These are phyloP conservation scores for Septoria petroselini DNA, from an alignment of 2,329 filamentous ascomycete species.

Conservation along the genomic window DNA sequence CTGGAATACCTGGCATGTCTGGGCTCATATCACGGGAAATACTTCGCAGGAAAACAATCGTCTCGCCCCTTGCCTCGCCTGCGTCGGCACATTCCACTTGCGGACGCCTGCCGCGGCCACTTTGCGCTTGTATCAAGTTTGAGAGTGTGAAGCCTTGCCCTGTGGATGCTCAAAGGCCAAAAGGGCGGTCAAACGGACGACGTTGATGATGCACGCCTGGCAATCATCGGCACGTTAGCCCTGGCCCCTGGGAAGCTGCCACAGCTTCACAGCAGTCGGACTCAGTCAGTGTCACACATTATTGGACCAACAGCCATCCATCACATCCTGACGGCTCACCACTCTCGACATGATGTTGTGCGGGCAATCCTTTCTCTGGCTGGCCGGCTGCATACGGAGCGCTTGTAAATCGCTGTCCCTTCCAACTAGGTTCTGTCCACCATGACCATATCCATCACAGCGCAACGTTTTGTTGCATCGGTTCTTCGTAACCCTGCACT, in stretches of 20 bases:
- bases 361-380: not conserved
- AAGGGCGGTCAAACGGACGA: constrained; percentile 8
- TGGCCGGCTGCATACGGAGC: constrained; percentile 14
- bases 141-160: not conserved
- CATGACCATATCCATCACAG: constrained; percentile 6
- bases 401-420: constrained; percentile 1
- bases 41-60: not conserved
- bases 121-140: not conserved
- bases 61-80: not conserved
- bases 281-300: not conserved
- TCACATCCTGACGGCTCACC: constrained; percentile 6
- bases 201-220: constrained; percentile 6
- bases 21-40: constrained; percentile 7
- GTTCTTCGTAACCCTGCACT: constrained; percentile 6
- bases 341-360: not conserved
- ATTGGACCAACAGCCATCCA: constrained; percentile 2
- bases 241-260: not conserved
- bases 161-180: too few species aligned
- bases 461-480: not conserved
- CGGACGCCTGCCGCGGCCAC: constrained; percentile 1
- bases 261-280: not conserved
- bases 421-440: constrained; percentile 12
- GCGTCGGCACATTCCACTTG: constrained; percentile 11
- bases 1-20: constrained; percentile 7
- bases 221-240: constrained; percentile 4